phyloP scores from a whole-genome alignment of 2,329 filamentous ascomycete species.

The Xylariales sp. region DNA sequence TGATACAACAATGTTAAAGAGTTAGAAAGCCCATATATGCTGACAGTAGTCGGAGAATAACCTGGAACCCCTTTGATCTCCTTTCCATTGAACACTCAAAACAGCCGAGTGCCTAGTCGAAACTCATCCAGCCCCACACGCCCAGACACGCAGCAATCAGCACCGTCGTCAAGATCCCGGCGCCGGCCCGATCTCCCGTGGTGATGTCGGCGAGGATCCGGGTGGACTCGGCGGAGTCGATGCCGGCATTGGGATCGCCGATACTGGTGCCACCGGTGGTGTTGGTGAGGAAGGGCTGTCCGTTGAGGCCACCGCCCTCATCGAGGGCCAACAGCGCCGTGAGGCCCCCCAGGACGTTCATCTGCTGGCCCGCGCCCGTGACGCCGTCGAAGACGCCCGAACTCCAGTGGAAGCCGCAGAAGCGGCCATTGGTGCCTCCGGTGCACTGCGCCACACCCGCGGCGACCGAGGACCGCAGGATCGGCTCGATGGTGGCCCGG shows the following conservation, averaged over 20 bases:
- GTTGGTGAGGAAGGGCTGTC: conserved; percentile 40
- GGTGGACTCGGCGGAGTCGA: conserved; percentile 20
- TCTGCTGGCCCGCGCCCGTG: conserved; percentile 50
- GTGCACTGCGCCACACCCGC: conserved; percentile 61
- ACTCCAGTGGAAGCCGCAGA: conserved; percentile 62
- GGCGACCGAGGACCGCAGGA: conserved; percentile 52
- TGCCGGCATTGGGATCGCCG: conserved; percentile 40
- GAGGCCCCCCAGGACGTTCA: conserved; percentile 51
- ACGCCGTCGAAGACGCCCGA: conserved; percentile 34
- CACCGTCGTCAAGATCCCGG: conserved; percentile 42
- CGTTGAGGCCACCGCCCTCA: too few relatives aligned
- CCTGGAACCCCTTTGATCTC: too few relatives aligned
- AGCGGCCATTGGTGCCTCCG: conserved; percentile 51
- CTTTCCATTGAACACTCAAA: too few relatives aligned
- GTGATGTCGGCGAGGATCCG: conserved; percentile 31
- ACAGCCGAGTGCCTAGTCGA: too few relatives aligned
- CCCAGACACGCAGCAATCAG: conserved; percentile 35
- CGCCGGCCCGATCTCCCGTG: conserved; percentile 41
- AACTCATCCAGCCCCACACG: conserved; percentile 48
- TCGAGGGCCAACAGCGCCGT: conserved; percentile 32
- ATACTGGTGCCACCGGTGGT: conserved; percentile 45
- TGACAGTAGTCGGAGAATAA: too few relatives aligned
- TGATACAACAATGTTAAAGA: too few relatives aligned
- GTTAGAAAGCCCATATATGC: too few relatives aligned
- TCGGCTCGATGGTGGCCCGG: conserved; percentile 47